These are phyloP conservation scores for Saccharomyces hybrid DNA, from an alignment of 1,139 yeast species.

Conservation along the genomic window DNA sequence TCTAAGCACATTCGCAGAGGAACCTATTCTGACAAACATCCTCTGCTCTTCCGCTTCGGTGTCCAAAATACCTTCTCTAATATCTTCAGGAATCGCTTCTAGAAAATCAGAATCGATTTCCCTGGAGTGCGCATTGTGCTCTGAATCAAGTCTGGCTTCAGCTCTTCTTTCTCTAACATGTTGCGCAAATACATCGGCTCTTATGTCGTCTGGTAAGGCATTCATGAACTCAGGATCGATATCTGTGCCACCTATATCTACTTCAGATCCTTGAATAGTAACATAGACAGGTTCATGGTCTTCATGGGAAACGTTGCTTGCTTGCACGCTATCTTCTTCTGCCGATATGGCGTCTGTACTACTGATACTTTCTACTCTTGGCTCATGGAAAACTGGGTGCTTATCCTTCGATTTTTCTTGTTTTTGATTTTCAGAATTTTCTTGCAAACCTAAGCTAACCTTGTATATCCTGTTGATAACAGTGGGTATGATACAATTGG, in stretches of 20 bases:
- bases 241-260: constrained; percentile 83
- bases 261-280: constrained; percentile 67
- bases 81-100: constrained; percentile 68
- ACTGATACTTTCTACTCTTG: constrained; percentile 18
- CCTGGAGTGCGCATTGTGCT: constrained; percentile 37
- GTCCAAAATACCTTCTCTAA: constrained; percentile 65
- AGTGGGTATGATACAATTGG: constrained; percentile 42
- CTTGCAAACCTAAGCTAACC: constrained; percentile 35
- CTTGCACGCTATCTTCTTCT: not conserved
- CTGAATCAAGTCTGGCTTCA: constrained; percentile 35
- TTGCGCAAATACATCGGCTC: constrained; percentile 86
- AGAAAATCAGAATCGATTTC: constrained; percentile 79
- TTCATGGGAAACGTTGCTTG: not conserved
- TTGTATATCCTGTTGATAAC: constrained; percentile 48
- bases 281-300: constrained; percentile 55
- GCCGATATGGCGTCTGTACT: not conserved
- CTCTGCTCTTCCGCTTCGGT: constrained; percentile 51
- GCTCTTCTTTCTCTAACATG: constrained; percentile 66
- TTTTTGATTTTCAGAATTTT: constrained; percentile 22
- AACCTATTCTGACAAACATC: constrained; percentile 19
- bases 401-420: constrained; percentile 26
- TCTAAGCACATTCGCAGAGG: constrained; percentile 13
- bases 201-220: constrained; percentile 87
- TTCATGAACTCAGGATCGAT: constrained; percentile 87
- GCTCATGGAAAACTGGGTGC: constrained; percentile 11